Conservation (phyloP, 2,329 filamentous ascomycete genomes). For the Ilyonectria robusta region DNA sequence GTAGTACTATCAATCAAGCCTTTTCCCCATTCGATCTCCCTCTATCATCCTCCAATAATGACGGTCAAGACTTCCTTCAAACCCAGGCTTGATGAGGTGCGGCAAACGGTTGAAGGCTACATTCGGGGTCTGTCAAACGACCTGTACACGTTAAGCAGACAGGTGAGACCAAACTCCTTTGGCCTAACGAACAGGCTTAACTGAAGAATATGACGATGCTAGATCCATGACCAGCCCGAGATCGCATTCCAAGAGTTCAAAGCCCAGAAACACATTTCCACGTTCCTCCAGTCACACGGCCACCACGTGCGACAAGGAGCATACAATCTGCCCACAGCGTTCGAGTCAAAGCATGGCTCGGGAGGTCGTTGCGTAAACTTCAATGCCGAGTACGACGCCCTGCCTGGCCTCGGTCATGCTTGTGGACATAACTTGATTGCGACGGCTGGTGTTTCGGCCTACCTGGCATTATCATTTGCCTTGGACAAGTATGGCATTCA, state of each 20-base stretch:
- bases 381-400: not conserved
- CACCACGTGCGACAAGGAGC: not conserved
- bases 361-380: not conserved
- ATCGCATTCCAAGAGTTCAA: not conserved
- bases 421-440: not conserved
- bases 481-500: not conserved
- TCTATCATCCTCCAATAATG: too few species aligned
- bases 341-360: not conserved
- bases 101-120: too few species aligned
- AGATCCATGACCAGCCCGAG: not conserved
- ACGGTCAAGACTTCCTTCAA: too few species aligned
- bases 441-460: not conserved
- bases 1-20: too few species aligned
- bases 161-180: too few species aligned
- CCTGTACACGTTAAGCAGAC: too few species aligned
- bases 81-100: too few species aligned
- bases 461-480: not conserved
- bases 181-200: too few species aligned
- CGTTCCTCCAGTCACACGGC: not conserved
- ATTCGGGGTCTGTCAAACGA: too few species aligned
- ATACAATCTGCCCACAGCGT: not conserved
- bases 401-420: not conserved
- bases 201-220: too few species aligned
- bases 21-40: too few species aligned
- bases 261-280: not conserved